These are phyloP conservation scores for Pseudogymnoascus sp. DNA, from an alignment of 2,329 filamentous ascomycete species.

Conservation along the genomic window DNA sequence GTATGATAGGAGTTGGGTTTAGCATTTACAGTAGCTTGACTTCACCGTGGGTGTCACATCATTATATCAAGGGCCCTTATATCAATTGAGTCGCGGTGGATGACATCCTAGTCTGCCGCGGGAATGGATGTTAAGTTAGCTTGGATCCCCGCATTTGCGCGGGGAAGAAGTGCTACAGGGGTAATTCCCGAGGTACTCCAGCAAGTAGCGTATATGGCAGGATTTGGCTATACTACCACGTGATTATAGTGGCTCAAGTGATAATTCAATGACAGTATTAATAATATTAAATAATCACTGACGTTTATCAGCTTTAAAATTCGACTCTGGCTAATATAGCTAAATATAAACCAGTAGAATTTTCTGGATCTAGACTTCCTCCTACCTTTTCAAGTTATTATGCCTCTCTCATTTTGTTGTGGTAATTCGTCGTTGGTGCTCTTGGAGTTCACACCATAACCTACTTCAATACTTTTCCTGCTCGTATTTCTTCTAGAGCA, in stretches of 20 bases:
- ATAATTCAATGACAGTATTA: not conserved
- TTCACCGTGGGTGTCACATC: not conserved
- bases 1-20: not conserved
- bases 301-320: too few species aligned
- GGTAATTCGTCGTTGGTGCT: too few species aligned
- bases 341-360: too few species aligned
- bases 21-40: not conserved
- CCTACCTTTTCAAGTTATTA: too few species aligned
- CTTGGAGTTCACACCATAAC: too few species aligned
- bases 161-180: not conserved
- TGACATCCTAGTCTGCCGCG: not conserved
- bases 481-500: too few species aligned
- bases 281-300: too few species aligned
- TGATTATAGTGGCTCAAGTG: not conserved
- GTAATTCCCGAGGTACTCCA: constrained; percentile 5
- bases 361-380: too few species aligned
- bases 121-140: not conserved
- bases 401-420: too few species aligned
- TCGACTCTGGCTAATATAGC: too few species aligned
- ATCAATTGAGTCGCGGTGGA: not conserved
- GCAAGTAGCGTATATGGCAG: not conserved
- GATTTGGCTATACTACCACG: not conserved
- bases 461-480: too few species aligned
- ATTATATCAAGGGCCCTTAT: not conserved
- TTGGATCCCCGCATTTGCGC: not conserved